Evolutionary conservation across 108 stramenopile genomes (phyloP).

Genomic region (Skeletonema potamos): DNA sequence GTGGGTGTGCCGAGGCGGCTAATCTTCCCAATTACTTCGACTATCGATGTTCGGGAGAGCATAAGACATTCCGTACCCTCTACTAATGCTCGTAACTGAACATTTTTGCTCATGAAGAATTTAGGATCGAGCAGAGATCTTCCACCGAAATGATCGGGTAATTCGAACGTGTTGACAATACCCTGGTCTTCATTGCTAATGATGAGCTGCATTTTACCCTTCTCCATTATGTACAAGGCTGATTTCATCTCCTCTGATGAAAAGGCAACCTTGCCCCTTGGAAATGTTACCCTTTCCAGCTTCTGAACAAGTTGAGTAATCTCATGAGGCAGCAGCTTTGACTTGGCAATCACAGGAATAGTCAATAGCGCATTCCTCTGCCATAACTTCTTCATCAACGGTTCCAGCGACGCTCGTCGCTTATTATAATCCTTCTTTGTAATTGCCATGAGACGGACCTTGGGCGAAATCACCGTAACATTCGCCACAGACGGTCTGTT

Average conservation of each 20-base stretch:
- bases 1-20: conserved; percentile 30
- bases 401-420: conserved; percentile 28
- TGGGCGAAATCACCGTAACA: conserved; percentile 35
- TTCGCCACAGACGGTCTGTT: conserved; percentile 30
- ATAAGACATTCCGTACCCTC: conserved; percentile 28
- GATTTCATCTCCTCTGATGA: conserved; percentile 31
- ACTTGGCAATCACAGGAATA: conserved; percentile 42
- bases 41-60: conserved; percentile 31
- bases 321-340: conserved; percentile 36
- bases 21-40: conserved; percentile 35
- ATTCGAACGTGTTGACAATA: conserved; percentile 18
- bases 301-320: conserved; percentile 42
- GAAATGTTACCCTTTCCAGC: conserved; percentile 22
- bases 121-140: conserved; percentile 27
- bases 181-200: conserved; percentile 35
- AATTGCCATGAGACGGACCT: conserved; percentile 38
- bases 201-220: conserved; percentile 34
- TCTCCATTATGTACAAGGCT: conserved; percentile 29
- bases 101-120: conserved; percentile 20
- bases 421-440: conserved; percentile 40
- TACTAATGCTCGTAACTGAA: conserved; percentile 26
- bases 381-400: conserved; percentile 38
- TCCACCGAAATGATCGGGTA: conserved; percentile 35
- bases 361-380: conserved; percentile 27
- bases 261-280: conserved; percentile 20